Evolutionary conservation across 192 early-diverging fungal species (phyloP).

Genomic region (Coemansia sp.): DNA sequence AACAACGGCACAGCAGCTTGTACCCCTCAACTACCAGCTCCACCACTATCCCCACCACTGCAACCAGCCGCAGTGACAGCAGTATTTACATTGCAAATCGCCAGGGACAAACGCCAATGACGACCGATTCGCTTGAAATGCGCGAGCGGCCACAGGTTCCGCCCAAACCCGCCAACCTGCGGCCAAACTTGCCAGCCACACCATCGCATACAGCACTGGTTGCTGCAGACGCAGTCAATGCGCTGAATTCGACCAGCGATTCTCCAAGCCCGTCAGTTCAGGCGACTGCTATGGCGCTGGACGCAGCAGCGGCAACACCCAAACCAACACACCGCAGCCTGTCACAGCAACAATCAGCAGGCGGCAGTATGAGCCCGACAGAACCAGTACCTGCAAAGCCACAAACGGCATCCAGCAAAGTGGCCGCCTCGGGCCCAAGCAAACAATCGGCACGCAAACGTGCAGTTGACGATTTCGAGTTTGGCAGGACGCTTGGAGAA

Average conservation of each 20-base stretch:
- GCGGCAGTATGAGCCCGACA: not conserved
- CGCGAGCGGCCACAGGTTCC: slow-evolving; percentile 49
- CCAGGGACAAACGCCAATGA: not conserved
- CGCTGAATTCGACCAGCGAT: slow-evolving; percentile 27
- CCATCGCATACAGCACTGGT: slow-evolving; percentile 18
- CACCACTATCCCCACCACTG: not conserved
- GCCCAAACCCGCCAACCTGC: slow-evolving; percentile 49
- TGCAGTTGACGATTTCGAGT: slow-evolving; percentile 77
- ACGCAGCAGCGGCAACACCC: slow-evolving; percentile 33
- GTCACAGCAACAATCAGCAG: slow-evolving; percentile 12
- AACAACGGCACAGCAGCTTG: slow-evolving; percentile 7
- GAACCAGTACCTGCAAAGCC: slow-evolving; percentile 1
- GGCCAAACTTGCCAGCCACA: slow-evolving; percentile 11
- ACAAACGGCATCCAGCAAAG: not conserved
- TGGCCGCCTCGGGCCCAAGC: slow-evolving; percentile 14
- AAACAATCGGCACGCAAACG: slow-evolving; percentile 59
- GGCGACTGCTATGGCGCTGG: slow-evolving; percentile 18
- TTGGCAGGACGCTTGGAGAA: slow-evolving; percentile 83
- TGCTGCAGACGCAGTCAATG: slow-evolving; percentile 26
- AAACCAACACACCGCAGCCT: slow-evolving; percentile 9
- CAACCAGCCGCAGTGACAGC: slow-evolving; percentile 12
- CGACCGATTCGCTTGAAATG: slow-evolving; percentile 24
- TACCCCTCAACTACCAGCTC: slow-evolving; percentile 1
- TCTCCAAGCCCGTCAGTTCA: slow-evolving; percentile 31
- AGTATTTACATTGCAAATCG: slow-evolving; percentile 10